Base-by-base conservation (phyloP, 257 asterid genomes). In the Linaria vulgaris region DNA sequence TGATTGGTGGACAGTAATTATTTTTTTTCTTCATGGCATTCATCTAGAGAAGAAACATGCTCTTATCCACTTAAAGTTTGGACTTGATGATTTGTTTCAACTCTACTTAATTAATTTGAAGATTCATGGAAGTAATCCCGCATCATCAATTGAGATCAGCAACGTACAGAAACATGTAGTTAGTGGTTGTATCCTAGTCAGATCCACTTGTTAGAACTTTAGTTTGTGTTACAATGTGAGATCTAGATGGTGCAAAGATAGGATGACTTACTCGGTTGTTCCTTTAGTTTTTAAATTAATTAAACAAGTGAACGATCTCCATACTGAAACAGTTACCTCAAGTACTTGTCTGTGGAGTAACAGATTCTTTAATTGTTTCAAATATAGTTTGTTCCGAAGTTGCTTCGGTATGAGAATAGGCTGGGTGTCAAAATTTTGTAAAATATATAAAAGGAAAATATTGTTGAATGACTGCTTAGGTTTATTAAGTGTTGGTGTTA, bases 1-100 rank as follows among this genome's bases (percentile, higher is more conserved):
- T 48, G 9, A 64, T 56, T 55, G 69, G 39, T 58, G 16, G 41
- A 23, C 47, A 49, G 63, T n/a, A n/a, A n/a, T n/a, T n/a, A n/a
- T n/a, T n/a, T n/a, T n/a, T 12, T 25, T 48, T 15, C 27, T 27
- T 45, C 22, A 56, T n/a, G 31, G 9, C 30, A 16, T 47, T 58
- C 49, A 17, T 67, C 62, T 60, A 56, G 67, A 66, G 63, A 67
- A 67, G 44, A 13, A 58, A 44, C 49, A 4, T 24, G 47, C 45
- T 71, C 37, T 30, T 30, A 30, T 30, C 37, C 37, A 30, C 37
- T 30, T 30, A 30, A 30, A 30, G 6, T 61, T 61, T 61, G 21
- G 30, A 49, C 56, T 53, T 51, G 45, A 31, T 74, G 64, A 59
- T 45, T 55, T 45, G 46, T 31, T 45, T 24, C 59, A 58, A 51